Evolutionary conservation across 2,329 filamentous ascomycete genomes (phyloP).

Genomic region (Thermoascus crustaceus): DNA sequence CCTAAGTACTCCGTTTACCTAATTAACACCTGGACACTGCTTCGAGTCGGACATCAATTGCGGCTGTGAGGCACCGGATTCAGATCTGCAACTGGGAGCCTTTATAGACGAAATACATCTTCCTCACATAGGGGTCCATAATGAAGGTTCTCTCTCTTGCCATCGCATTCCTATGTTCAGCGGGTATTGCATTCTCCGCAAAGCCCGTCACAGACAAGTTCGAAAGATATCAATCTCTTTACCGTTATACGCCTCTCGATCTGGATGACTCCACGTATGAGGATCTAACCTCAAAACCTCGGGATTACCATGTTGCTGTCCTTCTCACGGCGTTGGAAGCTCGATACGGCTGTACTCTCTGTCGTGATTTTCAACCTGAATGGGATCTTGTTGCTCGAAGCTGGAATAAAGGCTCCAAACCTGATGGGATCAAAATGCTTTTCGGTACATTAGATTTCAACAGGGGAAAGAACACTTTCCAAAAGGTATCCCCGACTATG

Average conservation of each 20-base stretch:
- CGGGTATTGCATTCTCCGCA: constrained; percentile 21
- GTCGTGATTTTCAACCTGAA: constrained; percentile 85
- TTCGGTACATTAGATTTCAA: constrained; percentile 83
- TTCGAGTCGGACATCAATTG: too few relatives aligned
- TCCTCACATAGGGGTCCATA: too few relatives aligned
- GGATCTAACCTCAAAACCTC: constrained; percentile 64
- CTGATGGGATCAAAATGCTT: constrained; percentile 47
- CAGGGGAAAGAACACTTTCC: constrained; percentile 75
- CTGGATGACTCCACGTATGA: constrained; percentile 69
- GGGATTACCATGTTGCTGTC: constrained; percentile 76
- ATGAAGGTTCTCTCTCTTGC: constrained; percentile 27
- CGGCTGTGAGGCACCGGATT: too few relatives aligned
- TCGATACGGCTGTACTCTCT: constrained; percentile 77
- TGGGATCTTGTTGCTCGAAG: constrained; percentile 81
- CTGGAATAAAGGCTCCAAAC: constrained; percentile 78
- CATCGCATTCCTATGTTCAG: constrained; percentile 33
- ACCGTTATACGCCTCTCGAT: constrained; percentile 62
- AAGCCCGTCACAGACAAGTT: constrained; percentile 63
- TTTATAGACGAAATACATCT: too few relatives aligned
- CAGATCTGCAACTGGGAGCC: too few relatives aligned
- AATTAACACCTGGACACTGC: too few relatives aligned
- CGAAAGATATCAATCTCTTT: constrained; percentile 59
- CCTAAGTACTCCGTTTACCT: too few relatives aligned
- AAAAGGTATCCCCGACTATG: constrained; percentile 57
- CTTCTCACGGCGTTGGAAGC: constrained; percentile 79